Evolutionary conservation across 2,329 filamentous ascomycete genomes (phyloP), one percentile per base, ranked within the genome.

Genomic region (Alternaria novae-zelandiae): DNA sequence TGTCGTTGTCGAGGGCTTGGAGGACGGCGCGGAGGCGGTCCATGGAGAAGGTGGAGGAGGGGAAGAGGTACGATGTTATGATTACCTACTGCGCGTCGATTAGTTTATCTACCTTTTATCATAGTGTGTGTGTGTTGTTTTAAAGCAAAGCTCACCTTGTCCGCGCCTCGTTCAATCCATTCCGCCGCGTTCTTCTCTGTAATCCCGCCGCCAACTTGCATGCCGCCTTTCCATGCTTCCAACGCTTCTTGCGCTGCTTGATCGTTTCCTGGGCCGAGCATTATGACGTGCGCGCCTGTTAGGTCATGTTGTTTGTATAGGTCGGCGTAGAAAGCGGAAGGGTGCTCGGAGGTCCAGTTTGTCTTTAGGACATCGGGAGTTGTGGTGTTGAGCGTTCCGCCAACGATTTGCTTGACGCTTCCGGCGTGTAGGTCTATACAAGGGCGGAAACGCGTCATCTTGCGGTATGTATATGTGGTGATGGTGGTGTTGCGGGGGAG

Each of bases 341-440:
- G 91, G 65, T 95, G 89, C 53, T 90, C 87, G 10, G 96, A 97
- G 65, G 97, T 91, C 83, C 93, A 94, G 82, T 99, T 99, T 51
- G 95, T 98, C 82, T 93, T 91, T 60, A 98, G 86, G 7, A 73
- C 61, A 50, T 69, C 63, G 13, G 74, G 71, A 2, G 73, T 70
- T 4, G 72, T 74, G 8, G 73, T 74, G 26, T 75, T 79, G 66
- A 99, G 87, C 2, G 96, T 98, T 63, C 96, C 95, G 71, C 96
- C 96, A 44, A 99, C 94, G 72, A 99, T 99, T 81, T 99, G 96
- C 84, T 99, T 99, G 63, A 99, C 96, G 78, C 95, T 91, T 13
- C 96, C 96, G n/a, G 94, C 91, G 81, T 99, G 96, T 57, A 99
- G 88, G 82, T 99, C 96, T 81, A 99, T 98, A 78, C 96, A 99